Percentiles rank a stretch among this genome's conserved stretches.
phyloP scores from a whole-genome alignment of 495 filamentous ascomycete species.

The Aspergillus sclerotioniger region DNA sequence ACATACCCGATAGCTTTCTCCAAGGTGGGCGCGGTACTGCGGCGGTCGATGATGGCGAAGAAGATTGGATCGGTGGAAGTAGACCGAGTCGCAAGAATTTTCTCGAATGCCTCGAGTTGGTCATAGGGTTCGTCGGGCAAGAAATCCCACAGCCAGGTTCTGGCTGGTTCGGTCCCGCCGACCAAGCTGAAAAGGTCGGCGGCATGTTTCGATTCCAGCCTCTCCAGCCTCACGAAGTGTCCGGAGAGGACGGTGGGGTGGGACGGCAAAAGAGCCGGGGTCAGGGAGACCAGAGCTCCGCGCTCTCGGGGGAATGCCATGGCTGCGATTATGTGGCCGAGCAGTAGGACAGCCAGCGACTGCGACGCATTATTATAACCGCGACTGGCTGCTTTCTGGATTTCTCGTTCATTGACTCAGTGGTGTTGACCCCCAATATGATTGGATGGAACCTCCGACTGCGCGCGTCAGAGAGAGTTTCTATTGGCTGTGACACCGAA shows the following conservation, averaged over 20 bases:
- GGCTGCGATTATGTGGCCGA: neutral
- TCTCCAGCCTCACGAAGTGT: slow-evolving; percentile 38
- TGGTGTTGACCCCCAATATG: too few relatives aligned
- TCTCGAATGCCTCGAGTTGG: slow-evolving; percentile 30
- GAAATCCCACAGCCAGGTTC: slow-evolving; percentile 45
- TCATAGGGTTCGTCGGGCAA: slow-evolving; percentile 41
- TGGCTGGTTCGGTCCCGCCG: slow-evolving; percentile 30
- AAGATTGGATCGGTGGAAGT: slow-evolving; percentile 35
- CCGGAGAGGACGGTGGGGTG: slow-evolving; percentile 28
- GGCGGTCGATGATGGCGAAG: slow-evolving; percentile 41
- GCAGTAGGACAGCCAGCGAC: too few relatives aligned
- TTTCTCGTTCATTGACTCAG: too few relatives aligned
- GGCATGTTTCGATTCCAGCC: slow-evolving; percentile 35
- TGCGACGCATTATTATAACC: too few relatives aligned
- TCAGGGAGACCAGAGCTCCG: slow-evolving; percentile 22
- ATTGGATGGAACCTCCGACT: too few relatives aligned
- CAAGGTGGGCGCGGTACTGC: slow-evolving; percentile 4
- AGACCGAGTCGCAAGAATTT: slow-evolving; percentile 24
- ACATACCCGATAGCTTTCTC: slow-evolving; percentile 40
- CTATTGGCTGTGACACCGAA: too few relatives aligned
- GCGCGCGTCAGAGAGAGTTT: too few relatives aligned
- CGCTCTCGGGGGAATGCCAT: slow-evolving; percentile 11
- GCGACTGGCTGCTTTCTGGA: too few relatives aligned
- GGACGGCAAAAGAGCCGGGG: slow-evolving; percentile 23
- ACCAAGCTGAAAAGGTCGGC: slow-evolving; percentile 39